Evolutionary conservation across 805 yeast genomes (phyloP).

Genomic region (Pichia cephalocereana): DNA sequence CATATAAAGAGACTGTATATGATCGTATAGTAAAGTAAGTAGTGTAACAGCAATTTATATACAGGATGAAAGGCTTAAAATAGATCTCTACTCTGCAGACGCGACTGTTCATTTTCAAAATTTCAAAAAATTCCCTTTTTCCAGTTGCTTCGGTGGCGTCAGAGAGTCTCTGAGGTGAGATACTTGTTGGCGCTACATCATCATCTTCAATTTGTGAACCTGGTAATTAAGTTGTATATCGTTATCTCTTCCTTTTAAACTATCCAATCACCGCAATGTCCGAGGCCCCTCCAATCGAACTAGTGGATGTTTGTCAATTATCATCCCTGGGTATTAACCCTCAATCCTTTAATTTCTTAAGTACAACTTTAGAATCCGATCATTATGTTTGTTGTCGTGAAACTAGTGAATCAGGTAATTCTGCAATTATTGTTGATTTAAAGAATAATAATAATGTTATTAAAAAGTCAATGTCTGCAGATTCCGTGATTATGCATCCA

Average conservation of each 20-base stretch:
- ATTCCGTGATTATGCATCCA: slow-evolving; percentile 96
- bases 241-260: neutral
- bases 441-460: slow-evolving; percentile 69
- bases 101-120: too few species aligned
- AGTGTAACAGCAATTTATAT: too few species aligned
- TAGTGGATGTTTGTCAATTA: slow-evolving; percentile 89
- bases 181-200: neutral
- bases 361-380: slow-evolving; percentile 92
- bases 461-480: slow-evolving; percentile 93
- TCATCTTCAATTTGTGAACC: too few species aligned
- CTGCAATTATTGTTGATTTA: slow-evolving; percentile 91
- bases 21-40: too few species aligned
- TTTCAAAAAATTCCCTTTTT: too few species aligned
- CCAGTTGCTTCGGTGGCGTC: neutral
- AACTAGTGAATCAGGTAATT: slow-evolving; percentile 52
- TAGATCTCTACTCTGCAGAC: too few species aligned
- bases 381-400: slow-evolving; percentile 79
- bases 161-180: neutral
- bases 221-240: too few species aligned
- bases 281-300: slow-evolving; percentile 86
- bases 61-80: too few species aligned
- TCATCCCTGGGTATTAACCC: slow-evolving; percentile 80
- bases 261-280: slow-evolving; percentile 15
- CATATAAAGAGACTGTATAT: too few species aligned
- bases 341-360: slow-evolving; percentile 77